Base-by-base conservation (phyloP, 169 alveolate genomes). In the Plasmodium cynomolgi region DNA sequence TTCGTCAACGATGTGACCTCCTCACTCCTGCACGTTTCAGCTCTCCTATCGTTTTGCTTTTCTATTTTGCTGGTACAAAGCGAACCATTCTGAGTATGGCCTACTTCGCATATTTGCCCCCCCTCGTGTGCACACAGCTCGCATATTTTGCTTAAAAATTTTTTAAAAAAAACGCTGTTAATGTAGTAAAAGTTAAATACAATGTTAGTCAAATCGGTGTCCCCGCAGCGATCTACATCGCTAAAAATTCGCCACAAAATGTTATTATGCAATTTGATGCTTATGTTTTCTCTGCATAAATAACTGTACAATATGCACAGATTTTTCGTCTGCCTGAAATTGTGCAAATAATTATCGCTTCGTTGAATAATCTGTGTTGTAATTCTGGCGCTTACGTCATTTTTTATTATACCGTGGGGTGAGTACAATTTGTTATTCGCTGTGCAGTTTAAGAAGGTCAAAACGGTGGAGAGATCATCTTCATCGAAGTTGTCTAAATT, bases 261-360 rank as follows among this genome's bases (percentile, higher is more conserved):
- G 31, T 71, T 85, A 77, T 77, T 85, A 56, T 85, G 93, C 50
- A 85, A 34, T 54, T 85, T 37, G 29, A 85, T 29, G 33, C 54
- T 85, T 85, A 85, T 85, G 29, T 85, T 85, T 41, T 85, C 93
- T 77, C 93, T 85, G 68, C 93, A 85, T 50, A 85, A 54, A 54
- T 75, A 85, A 56, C 93, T 85, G 71, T 85, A 85, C 71, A 85
- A 54, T 44, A 85, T 85, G 7, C 93, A 85, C 33, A 85, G 44
- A 85, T 85, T 85, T 85, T 85, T 85, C 0, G 71, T 85, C 72
- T 85, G 93, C 15, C 80, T 85, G 80, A 85, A 85, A 54, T 85
- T 74, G 71, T 85, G 72, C 71, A 85, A 85, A 75, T 85, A 85
- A 85, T 85, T 58, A 47, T 23, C 68, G 68, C 93, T 85, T 7